Evolutionary conservation across 2,329 filamentous ascomycete species (phyloP).

Genomic region (Ceratocystis diversiconidia): DNA sequence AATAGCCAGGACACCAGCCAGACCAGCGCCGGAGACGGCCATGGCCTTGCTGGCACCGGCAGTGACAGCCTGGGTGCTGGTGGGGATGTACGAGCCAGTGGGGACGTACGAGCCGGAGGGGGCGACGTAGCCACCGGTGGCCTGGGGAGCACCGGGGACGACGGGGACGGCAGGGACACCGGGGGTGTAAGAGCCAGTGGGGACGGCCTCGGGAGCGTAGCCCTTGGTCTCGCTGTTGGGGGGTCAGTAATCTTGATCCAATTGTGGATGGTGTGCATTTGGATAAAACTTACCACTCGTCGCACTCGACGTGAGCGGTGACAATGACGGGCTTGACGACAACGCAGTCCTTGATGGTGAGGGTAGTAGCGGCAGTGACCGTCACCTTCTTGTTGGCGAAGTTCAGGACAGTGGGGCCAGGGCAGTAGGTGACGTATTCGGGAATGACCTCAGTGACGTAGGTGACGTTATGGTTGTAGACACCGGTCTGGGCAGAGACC

Average conservation of each 20-base stretch:
- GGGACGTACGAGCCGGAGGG: constrained; percentile 23
- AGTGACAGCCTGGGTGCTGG: constrained; percentile 34
- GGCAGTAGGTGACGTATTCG: constrained; percentile 58
- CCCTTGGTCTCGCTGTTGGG: constrained; percentile 18
- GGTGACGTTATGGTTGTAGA: constrained; percentile 35
- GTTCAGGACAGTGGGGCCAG: constrained; percentile 47
- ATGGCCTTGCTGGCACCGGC: constrained; percentile 43
- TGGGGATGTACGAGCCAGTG: constrained; percentile 28
- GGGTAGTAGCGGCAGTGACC: constrained; percentile 51
- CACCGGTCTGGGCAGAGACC: constrained; percentile 25
- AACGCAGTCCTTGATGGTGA: constrained; percentile 61
- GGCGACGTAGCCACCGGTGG: constrained; percentile 27
- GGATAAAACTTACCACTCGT: constrained; percentile 34
- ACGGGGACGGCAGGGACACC: constrained; percentile 18
- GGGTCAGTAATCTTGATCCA: background rate
- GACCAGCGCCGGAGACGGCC: constrained; percentile 42
- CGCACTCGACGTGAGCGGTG: constrained; percentile 39
- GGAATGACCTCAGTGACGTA: constrained; percentile 54
- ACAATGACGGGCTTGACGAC: constrained; percentile 43
- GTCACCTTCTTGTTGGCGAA: constrained; percentile 54
- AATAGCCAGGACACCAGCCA: constrained; percentile 39
- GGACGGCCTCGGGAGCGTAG: constrained; percentile 19
- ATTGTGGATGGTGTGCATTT: background rate
- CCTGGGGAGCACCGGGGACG: constrained; percentile 13
- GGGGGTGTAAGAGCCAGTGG: constrained; percentile 8